These are phyloP conservation scores for Ilex asprella DNA, from an alignment of 257 asterid genomes.

Conservation along the genomic window DNA sequence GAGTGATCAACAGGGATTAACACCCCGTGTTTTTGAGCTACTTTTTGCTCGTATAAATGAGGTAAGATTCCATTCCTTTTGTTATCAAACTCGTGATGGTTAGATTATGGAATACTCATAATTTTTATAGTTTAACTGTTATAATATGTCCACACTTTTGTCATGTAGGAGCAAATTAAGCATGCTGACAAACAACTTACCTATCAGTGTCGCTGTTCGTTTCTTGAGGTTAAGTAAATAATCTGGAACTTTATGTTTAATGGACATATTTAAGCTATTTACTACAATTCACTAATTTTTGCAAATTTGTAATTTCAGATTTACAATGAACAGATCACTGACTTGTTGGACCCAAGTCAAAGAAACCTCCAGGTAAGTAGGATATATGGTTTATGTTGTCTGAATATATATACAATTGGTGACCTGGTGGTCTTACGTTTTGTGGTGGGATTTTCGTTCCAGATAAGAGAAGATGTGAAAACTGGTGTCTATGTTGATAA, in stretches of 20 bases:
- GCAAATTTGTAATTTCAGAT: constrained; percentile 45
- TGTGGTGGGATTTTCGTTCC: constrained; percentile 23
- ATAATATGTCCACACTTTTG: neutral
- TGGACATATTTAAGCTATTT: neutral
- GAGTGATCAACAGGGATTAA: constrained; percentile 78
- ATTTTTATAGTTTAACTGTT: neutral
- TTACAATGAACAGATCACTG: constrained; percentile 98
- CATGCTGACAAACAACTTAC: constrained; percentile 75
- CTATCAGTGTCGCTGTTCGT: constrained; percentile 93
- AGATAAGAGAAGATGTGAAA: constrained; percentile 93
- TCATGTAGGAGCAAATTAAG: constrained; percentile 73
- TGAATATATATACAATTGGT: constrained; percentile 6
- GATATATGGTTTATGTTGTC: constrained; percentile 3
- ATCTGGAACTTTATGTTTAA: constrained; percentile 9
- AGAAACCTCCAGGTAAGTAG: constrained; percentile 83
- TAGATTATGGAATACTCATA: constrained; percentile 4
- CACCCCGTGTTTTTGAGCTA: constrained; percentile 84
- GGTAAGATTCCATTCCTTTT: constrained; percentile 31
- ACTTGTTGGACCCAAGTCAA: constrained; percentile 89
- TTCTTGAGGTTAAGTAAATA: constrained; percentile 69
- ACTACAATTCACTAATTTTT: constrained; percentile 11
- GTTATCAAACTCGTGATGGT: constrained; percentile 1
- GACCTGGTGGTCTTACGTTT: neutral
- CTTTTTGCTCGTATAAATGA: constrained; percentile 73
- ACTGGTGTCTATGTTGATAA: constrained; percentile 95